Conservation (phyloP, 2,329 filamentous ascomycete genomes). For the Eutypella sp. region DNA sequence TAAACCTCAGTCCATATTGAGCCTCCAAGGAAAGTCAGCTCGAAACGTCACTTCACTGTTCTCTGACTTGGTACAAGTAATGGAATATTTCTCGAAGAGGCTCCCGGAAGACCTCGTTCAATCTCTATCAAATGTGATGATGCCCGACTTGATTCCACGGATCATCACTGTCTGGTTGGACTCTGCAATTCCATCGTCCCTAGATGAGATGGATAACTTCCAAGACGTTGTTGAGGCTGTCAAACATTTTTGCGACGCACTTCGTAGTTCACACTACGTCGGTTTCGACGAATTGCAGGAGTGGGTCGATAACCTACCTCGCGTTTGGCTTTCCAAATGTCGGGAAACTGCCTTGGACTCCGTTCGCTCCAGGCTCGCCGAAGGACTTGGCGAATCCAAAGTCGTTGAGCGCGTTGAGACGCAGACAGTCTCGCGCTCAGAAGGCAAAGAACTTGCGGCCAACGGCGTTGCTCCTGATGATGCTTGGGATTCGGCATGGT, state of each 20-base stretch:
- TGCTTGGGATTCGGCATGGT: constrained; percentile 80
- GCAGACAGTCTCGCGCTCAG: constrained; percentile 64
- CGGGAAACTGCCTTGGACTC: constrained; percentile 73
- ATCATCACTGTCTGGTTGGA: constrained; percentile 73
- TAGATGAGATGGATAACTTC: constrained; percentile 67
- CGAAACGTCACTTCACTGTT: constrained; percentile 47
- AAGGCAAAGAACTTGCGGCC: constrained; percentile 60
- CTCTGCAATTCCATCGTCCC: constrained; percentile 67
- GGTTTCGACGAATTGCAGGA: constrained; percentile 60
- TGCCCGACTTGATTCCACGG: constrained; percentile 62
- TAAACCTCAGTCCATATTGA: constrained; percentile 36
- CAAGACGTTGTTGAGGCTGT: constrained; percentile 64
- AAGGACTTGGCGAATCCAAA: constrained; percentile 61
- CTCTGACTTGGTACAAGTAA: constrained; percentile 45
- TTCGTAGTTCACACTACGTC: constrained; percentile 61
- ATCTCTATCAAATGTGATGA: constrained; percentile 62
- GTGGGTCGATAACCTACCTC: constrained; percentile 77
- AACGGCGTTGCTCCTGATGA: constrained; percentile 45
- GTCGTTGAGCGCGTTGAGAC: constrained; percentile 81
- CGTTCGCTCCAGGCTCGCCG: constrained; percentile 63
- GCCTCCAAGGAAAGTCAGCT: constrained; percentile 37
- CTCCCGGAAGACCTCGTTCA: constrained; percentile 51
- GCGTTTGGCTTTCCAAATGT: constrained; percentile 80
- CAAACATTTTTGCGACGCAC: constrained; percentile 55
- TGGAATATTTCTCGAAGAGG: constrained; percentile 46